Base-by-base conservation (phyloP, 768 basidiomycete genomes). In the Russula griseocarnosa region DNA sequence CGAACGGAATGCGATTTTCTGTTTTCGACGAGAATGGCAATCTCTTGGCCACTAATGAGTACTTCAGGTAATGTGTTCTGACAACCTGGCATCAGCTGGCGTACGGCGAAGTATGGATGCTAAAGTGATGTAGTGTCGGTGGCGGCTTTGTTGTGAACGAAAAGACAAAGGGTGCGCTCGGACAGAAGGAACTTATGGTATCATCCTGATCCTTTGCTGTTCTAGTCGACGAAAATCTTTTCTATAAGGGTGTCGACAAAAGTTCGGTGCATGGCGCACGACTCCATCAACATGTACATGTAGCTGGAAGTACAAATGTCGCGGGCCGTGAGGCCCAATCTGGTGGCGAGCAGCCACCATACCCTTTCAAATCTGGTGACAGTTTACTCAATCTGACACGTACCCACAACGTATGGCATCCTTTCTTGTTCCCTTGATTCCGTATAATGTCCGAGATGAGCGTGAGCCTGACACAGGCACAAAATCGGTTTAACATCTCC, bases 91-190 rank as follows among this genome's bases (percentile, higher is more conserved):
- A 40, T 22, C 10, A 42, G 32, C 40, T 22, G 28, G 49, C 54
- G 26, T 28, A 20, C 32, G 18, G 32, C 18, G 22, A 46, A 22
- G 46, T 28, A 24, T 42, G 22, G 16, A 42, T 49, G 50, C 34
- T 50, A 18, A 46, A 51, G 26, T 20, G 24, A 47, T 50, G 18
- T 57, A 85, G 90, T 60, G 93, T 97, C 55, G 93, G 94, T 3
- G 94, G 94, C 50, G 94, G 94, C 3, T 97, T 96, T 72, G 94
- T 96, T 3, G 93, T 97, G 28, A 97, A 97, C 70, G 91, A 94
- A 46, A 90, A 93, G 73, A 97, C 94, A 1, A 88, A 94, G 79
- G 86, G 90, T 87, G 68, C 62, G 70, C 66, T 28, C 4, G 42
- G 30, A 55, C 10, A 59, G 24, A 7, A 44, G n/a, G 14, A 6